Percentiles rank a stretch among this genome's conserved stretches.
Evolutionary conservation across 179 eudicot species (phyloP).

Genomic region (Corrigiola litoralis): DNA sequence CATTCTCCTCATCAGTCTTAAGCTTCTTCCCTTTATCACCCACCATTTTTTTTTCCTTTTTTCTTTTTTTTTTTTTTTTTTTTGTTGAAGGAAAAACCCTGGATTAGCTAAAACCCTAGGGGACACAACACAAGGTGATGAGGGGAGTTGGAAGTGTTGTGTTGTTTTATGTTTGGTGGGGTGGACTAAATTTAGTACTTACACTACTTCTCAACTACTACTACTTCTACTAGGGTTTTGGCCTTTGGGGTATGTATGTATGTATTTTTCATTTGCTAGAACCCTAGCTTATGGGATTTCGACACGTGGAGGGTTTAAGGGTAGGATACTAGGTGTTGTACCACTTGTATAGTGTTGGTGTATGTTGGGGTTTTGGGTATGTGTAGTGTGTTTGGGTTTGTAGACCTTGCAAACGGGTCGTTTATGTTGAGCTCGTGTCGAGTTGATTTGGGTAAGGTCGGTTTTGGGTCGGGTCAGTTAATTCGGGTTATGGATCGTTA

Average conservation of each 20-base stretch:
- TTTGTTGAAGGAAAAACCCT: conserved; percentile 9
- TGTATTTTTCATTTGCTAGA: conserved; percentile 1
- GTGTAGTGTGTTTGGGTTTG: too few species aligned
- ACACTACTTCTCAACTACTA: too few species aligned
- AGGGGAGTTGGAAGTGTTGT: not conserved
- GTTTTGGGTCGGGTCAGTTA: too few species aligned
- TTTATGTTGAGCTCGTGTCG: too few species aligned
- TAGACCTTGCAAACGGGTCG: too few species aligned
- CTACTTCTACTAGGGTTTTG: conserved; percentile 16
- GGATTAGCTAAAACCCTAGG: conserved; percentile 34
- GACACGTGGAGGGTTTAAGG: conserved; percentile 2
- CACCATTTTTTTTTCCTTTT: conserved; percentile 40
- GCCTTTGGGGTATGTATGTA: not conserved
- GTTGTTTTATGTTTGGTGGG: not conserved
- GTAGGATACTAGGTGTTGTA: not conserved
- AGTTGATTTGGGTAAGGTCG: too few species aligned
- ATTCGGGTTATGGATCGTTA: too few species aligned
- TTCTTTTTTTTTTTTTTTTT: not conserved
- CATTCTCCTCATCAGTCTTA: conserved; percentile 53
- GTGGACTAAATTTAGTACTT: too few species aligned
- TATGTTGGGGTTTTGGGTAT: too few species aligned
- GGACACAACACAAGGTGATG: not conserved
- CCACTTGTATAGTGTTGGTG: not conserved
- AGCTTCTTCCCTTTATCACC: conserved; percentile 73
- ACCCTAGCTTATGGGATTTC: not conserved